A percentile compares a stretch with the other conserved stretches of the same genome.
Conservation (phyloP, 768 basidiomycete species). For the Clathrus columnatus region DNA sequence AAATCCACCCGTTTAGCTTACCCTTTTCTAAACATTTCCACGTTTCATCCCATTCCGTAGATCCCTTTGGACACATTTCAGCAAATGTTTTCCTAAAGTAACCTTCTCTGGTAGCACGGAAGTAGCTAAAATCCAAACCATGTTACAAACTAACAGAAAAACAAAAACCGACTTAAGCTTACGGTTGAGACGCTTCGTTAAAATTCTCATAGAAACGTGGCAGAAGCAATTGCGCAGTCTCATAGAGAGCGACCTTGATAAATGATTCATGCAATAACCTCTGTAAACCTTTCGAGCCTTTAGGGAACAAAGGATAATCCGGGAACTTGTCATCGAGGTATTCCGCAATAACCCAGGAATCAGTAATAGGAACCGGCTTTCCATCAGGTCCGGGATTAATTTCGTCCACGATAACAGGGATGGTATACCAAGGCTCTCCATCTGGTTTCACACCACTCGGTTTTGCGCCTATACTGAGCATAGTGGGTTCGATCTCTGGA, state of each 20-base stretch:
- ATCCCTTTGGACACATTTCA: not conserved
- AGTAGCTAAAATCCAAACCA: not conserved
- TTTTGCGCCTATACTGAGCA: slow-evolving; percentile 11
- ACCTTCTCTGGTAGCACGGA: not conserved
- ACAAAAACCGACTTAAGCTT: not conserved
- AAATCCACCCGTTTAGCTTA: not conserved
- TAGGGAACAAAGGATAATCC: slow-evolving; percentile 29
- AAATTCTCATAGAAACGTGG: slow-evolving; percentile 23
- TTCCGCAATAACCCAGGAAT: slow-evolving; percentile 38
- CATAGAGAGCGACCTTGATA: slow-evolving; percentile 28
- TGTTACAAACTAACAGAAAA: too few species aligned
- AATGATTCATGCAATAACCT: slow-evolving; percentile 26
- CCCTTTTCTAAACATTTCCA: not conserved
- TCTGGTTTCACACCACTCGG: slow-evolving; percentile 31
- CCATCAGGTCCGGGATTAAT: slow-evolving; percentile 21
- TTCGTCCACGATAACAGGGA: slow-evolving; percentile 46
- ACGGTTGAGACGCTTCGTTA: not conserved
- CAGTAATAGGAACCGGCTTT: slow-evolving; percentile 29
- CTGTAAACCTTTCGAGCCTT: slow-evolving; percentile 31
- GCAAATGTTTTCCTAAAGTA: not conserved
- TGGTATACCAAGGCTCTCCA: slow-evolving; percentile 37
- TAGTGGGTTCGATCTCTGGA: slow-evolving; percentile 16
- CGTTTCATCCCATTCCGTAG: not conserved
- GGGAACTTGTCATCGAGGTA: slow-evolving; percentile 47
- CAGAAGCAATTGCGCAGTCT: slow-evolving; percentile 50